phyloP scores from a whole-genome alignment of 2,329 filamentous ascomycete genomes.

The Neonectria punicea region DNA sequence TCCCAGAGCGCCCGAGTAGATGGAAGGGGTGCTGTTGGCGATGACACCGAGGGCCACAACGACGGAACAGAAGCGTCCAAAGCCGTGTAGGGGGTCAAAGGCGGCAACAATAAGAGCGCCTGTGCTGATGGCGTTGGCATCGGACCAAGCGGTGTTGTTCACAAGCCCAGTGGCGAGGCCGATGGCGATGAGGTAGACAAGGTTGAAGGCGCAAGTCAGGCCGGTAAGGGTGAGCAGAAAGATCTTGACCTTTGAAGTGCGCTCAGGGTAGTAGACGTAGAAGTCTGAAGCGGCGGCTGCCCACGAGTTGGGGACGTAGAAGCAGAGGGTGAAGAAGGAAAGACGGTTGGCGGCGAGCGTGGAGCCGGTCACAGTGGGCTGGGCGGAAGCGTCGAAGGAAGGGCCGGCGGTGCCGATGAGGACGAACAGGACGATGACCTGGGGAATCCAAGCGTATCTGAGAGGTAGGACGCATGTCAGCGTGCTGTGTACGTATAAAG shows the following conservation, averaged over 20 bases:
- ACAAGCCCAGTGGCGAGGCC: slow-evolving; percentile 63
- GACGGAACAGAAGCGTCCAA: slow-evolving; percentile 67
- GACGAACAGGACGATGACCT: slow-evolving; percentile 80
- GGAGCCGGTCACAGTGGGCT: slow-evolving; percentile 68
- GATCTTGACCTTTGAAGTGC: slow-evolving; percentile 67
- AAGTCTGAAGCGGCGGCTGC: slow-evolving; percentile 81
- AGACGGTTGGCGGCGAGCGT: slow-evolving; percentile 69
- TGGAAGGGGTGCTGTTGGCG: slow-evolving; percentile 65
- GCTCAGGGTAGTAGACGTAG: slow-evolving; percentile 79
- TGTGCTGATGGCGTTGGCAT: slow-evolving; percentile 61
- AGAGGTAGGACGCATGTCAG: slow-evolving; percentile 4
- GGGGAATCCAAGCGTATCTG: slow-evolving; percentile 62
- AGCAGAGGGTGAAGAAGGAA: slow-evolving; percentile 76
- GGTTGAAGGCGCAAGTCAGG: slow-evolving; percentile 68
- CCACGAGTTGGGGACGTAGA: slow-evolving; percentile 67
- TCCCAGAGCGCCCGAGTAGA: slow-evolving; percentile 68
- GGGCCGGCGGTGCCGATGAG: slow-evolving; percentile 72
- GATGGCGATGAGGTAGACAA: slow-evolving; percentile 73
- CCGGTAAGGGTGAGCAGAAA: slow-evolving; percentile 77
- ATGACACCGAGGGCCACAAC: slow-evolving; percentile 64
- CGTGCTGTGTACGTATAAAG: too few relatives aligned
- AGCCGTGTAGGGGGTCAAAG: slow-evolving; percentile 62
- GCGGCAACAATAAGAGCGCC: slow-evolving; percentile 68
- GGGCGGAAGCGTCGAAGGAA: slow-evolving; percentile 72
- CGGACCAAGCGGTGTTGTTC: slow-evolving; percentile 60